Evolutionary conservation across 2,329 filamentous ascomycete genomes (phyloP), one percentile per base, ranked within the genome.

Genomic region (Periconia sp.): DNA sequence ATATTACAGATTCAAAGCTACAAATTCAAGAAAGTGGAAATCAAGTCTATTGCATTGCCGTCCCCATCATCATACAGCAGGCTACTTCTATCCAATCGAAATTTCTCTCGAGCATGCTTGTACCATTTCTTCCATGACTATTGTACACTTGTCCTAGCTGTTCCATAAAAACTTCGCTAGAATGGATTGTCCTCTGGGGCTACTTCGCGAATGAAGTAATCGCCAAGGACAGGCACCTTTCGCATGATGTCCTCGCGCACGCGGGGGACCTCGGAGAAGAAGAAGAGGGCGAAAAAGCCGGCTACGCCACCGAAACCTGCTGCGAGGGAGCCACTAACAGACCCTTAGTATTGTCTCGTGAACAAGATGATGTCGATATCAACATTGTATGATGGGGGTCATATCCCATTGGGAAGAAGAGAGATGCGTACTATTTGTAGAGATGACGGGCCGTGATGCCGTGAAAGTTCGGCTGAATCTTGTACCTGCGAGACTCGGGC

Each of bases 131-230:
- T 6, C 42, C 9, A 19, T 44, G 53, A 52, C 44, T 61, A 62
- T 63, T 53, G 49, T 65, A 62, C 63, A 63, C 59, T 42, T 47
- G n/a, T 43, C 33, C 27, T 31, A 27, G 41, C 17, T 18, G 8
- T 17, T 27, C 46, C 23, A 42, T 44, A 41, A 41, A 49, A 41
- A 41, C 45, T 35, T 53, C 48, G 61, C 47, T 68, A 81, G 69
- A 81, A 81, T n/a, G 79, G 79, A 74, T 87, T 87, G 75, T 87
- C 85, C 78, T 86, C 84, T 18, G 84, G 81, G 56, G 84, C 74
- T 61, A 87, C 76, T 71, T 82, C 80, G 57, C 79, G 75, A 65
- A 81, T 74, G 70, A 81, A 86, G 74, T 82, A 84, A 51, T 73
- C 69, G 58, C 82, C 81, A 47, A 87, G 74, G 60, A 85, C 70